Evolutionary conservation across 2,329 filamentous ascomycete genomes (phyloP).

Genomic region (Alternaria infectoria): DNA sequence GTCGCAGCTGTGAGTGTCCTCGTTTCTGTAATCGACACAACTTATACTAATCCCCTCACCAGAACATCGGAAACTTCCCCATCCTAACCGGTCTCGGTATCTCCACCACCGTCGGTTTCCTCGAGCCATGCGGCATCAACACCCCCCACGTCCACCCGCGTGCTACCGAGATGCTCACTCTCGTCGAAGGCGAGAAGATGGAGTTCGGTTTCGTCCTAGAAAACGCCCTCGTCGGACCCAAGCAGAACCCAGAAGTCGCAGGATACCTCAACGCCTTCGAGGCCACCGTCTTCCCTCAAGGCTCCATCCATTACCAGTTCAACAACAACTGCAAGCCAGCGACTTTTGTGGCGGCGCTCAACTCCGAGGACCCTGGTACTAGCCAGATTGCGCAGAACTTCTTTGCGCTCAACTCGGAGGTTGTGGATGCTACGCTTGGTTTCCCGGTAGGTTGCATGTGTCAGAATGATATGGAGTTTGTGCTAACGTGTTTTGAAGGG

Average conservation of each 20-base stretch:
- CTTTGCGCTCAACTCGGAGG: constrained; percentile 47
- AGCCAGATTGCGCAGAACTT: constrained; percentile 53
- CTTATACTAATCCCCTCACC: constrained; percentile 1
- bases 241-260: constrained; percentile 48
- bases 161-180: constrained; percentile 56
- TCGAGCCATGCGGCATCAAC: constrained; percentile 56
- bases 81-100: constrained; percentile 49
- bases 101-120: constrained; percentile 48
- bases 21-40: not conserved
- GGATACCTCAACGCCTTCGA: constrained; percentile 51
- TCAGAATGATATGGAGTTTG: not conserved
- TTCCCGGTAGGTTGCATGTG: constrained; percentile 37
- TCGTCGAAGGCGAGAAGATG: constrained; percentile 50
- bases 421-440: constrained; percentile 49
- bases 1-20: constrained; percentile 31
- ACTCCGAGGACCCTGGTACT: constrained; percentile 53
- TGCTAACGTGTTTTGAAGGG: not conserved
- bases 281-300: constrained; percentile 56
- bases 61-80: constrained; percentile 50
- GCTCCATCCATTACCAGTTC: constrained; percentile 58
- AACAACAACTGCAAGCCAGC: constrained; percentile 55
- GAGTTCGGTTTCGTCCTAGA: constrained; percentile 56
- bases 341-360: constrained; percentile 53
- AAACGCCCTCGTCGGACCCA: constrained; percentile 49
- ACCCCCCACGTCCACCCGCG: constrained; percentile 58